Base-by-base conservation (phyloP, 208 protist genomes). In the Trypanosoma brucei region DNA sequence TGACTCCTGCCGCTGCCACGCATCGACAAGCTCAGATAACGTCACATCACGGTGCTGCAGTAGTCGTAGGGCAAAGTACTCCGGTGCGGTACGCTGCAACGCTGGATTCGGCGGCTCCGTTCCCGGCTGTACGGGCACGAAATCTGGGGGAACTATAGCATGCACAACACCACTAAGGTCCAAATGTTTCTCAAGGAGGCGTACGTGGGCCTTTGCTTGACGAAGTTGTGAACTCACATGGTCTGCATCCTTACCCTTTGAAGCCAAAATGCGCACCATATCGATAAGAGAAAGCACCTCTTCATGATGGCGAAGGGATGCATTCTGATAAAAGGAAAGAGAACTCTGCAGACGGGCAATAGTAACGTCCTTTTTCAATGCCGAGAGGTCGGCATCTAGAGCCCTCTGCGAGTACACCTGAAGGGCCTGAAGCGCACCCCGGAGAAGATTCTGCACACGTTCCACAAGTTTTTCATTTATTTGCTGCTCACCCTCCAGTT, bases 41-140 rank as follows among this genome's bases (percentile, higher is more conserved):
- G 88, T 88, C 35, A 94, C 53, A 31, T 92, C 83, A 55, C 76
- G 75, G 70, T 91, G 84, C 58, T 84, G 72, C 13, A 94, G 62
- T 58, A 86, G 55, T 3, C 75, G 76, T 36, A 94, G 60, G 3
- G 88, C 88, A 72, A 76, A 92, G 69, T 90, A 92, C 30, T 90
- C 75, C 31, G 88, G 88, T 6, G 85, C 72, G 9, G 68, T 67
- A 5, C 40, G 44, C 35, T 63, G 7, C 38, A 78, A 57, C 22
- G 56, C 65, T 2, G 44, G 53, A 40, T 35, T 50, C 13, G 66
- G 62, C 37, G 59, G 51, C 13, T 56, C 69, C 13, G 65, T 61
- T 13, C 36, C 65, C 52, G 70, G 54, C 44, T 42, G 57, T 31
- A 46, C 59, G 7, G 64, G 64, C 7, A 71, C 59, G 52, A 67